These are phyloP conservation scores for Trichoderma sp. DNA, from an alignment of 2,329 filamentous ascomycete genomes.

Conservation along the genomic window DNA sequence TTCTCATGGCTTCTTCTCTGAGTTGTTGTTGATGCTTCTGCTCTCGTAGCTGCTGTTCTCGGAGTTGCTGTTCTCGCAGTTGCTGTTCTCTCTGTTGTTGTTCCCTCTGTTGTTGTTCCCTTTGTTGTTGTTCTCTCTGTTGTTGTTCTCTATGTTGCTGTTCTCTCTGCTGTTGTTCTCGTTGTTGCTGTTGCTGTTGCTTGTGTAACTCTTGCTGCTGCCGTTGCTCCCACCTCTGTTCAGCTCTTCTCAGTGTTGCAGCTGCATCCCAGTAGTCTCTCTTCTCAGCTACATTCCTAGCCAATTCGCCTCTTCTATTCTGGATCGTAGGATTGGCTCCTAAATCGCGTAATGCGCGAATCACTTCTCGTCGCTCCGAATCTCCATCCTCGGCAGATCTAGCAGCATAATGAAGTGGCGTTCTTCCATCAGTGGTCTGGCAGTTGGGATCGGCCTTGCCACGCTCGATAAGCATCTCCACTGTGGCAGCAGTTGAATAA, in stretches of 20 bases:
- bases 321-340: conserved; percentile 34
- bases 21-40: neutral
- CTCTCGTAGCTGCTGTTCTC: neutral
- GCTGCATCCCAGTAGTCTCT: conserved; percentile 37
- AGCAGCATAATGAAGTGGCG: conserved; percentile 37
- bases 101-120: conserved; percentile 23
- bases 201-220: conserved; percentile 26
- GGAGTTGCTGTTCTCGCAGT: neutral
- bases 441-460: conserved; percentile 34
- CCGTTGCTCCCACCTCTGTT: conserved; percentile 38
- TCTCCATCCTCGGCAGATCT: conserved; percentile 34
- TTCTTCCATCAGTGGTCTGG: conserved; percentile 33
- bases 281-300: conserved; percentile 37
- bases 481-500: conserved; percentile 33
- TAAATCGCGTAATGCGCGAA: conserved; percentile 34
- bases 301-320: conserved; percentile 32
- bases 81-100: conserved; percentile 13
- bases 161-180: neutral
- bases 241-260: conserved; percentile 35
- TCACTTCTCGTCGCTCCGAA: conserved; percentile 35
- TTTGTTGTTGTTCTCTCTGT: conserved; percentile 2
- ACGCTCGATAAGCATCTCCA: conserved; percentile 36
- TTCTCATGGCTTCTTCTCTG: neutral
- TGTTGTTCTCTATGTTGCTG: conserved; percentile 13
- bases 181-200: neutral